A percentile compares a stretch with the other conserved stretches of the same genome.
These are phyloP conservation scores for Phaffomyces opuntiae DNA, from an alignment of 805 yeast species.

Conservation along the genomic window DNA sequence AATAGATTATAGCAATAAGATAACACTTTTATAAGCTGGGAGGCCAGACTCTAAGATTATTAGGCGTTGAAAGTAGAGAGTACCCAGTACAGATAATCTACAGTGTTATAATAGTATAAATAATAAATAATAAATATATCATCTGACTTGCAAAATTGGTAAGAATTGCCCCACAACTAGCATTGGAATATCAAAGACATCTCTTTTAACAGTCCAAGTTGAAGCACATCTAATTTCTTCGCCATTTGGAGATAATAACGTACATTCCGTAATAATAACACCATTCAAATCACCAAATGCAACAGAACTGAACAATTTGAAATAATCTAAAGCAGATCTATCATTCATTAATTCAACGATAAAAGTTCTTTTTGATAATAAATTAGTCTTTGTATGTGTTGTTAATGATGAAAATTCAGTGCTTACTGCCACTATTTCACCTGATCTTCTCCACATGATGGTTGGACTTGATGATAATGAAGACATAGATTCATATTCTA, in stretches of 20 bases:
- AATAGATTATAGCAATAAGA: too few relatives aligned
- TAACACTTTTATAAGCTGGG: too few relatives aligned
- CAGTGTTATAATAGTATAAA: not conserved
- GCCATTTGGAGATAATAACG: conserved; percentile 30
- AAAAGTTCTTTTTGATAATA: conserved; percentile 54
- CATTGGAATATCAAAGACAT: conserved; percentile 80
- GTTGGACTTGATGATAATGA: conserved; percentile 67
- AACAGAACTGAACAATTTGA: conserved; percentile 51
- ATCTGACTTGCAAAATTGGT: conserved; percentile 43
- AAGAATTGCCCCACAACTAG: conserved; percentile 74
- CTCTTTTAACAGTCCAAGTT: conserved; percentile 82
- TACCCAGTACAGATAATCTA: not conserved
- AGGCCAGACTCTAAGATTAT: too few relatives aligned
- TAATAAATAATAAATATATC: not conserved
- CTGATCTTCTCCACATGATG: conserved; percentile 80
- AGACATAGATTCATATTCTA: conserved; percentile 48
- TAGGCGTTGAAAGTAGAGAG: too few relatives aligned
- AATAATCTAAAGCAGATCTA: conserved; percentile 63
- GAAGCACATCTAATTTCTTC: conserved; percentile 57
- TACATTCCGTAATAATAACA: conserved; percentile 33
- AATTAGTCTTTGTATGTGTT: conserved; percentile 51
- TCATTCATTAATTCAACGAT: conserved; percentile 83
- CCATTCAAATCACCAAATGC: conserved; percentile 44
- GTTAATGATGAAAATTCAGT: conserved; percentile 67
- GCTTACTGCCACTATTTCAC: conserved; percentile 75